phyloP scores from a whole-genome alignment of 805 yeast genomes.

The Saccharomycodes ludwigii region DNA sequence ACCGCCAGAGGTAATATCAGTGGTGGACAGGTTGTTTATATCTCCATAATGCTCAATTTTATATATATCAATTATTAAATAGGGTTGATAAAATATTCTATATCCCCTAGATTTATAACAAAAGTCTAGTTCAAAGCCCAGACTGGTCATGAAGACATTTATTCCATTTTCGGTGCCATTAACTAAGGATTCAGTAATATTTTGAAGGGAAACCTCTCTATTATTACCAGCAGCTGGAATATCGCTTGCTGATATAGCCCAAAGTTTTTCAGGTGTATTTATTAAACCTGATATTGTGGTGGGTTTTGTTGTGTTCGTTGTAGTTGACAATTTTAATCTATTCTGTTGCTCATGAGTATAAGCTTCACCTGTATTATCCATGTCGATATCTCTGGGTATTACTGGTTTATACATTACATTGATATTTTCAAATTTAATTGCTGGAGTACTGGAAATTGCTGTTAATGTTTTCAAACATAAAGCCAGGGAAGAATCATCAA shows the following conservation, averaged over 20 bases:
- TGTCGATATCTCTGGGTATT: constrained; percentile 15
- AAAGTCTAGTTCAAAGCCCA: constrained; percentile 59
- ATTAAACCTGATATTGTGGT: background rate
- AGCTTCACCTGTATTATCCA: constrained; percentile 8
- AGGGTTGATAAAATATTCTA: constrained; percentile 44
- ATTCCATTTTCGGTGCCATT: constrained; percentile 10
- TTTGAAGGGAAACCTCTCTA: constrained; percentile 49
- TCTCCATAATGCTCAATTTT: constrained; percentile 23
- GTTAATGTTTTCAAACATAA: constrained; percentile 19
- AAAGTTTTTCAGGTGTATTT: constrained; percentile 19
- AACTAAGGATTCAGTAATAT: constrained; percentile 41
- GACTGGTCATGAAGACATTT: constrained; percentile 34
- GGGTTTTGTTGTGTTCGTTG: background rate
- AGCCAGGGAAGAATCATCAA: constrained; percentile 19
- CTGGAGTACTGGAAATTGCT: constrained; percentile 19
- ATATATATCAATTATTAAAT: constrained; percentile 48
- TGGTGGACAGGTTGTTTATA: constrained; percentile 17
- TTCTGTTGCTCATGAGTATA: constrained; percentile 13
- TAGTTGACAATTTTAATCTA: constrained; percentile 17
- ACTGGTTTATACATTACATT: constrained; percentile 20
- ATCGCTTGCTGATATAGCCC: constrained; percentile 59
- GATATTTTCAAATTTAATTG: constrained; percentile 17
- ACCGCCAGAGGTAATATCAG: constrained; percentile 41
- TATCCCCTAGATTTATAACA: constrained; percentile 52
- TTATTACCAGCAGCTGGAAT: constrained; percentile 64